Evolutionary conservation across 2,329 filamentous ascomycete species (phyloP).

Genomic region (Monascus ruber): DNA sequence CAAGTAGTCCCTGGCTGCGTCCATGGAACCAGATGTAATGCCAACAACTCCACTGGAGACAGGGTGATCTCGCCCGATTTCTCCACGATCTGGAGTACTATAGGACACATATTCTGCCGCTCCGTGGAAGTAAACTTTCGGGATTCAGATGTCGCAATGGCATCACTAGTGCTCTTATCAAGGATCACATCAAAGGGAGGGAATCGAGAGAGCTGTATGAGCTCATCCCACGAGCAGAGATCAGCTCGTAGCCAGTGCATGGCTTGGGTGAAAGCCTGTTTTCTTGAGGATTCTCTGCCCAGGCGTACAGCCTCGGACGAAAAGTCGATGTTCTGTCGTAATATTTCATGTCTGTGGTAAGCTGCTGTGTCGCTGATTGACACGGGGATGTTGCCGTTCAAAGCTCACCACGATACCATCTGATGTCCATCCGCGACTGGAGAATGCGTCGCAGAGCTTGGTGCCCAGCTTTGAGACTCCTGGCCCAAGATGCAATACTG

Average conservation of each 20-base stretch:
- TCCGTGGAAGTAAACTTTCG: slow-evolving; percentile 7
- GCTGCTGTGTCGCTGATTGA: background rate
- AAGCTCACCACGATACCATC: slow-evolving; percentile 21
- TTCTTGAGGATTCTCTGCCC: slow-evolving; percentile 14
- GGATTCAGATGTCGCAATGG: slow-evolving; percentile 19
- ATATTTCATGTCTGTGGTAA: background rate
- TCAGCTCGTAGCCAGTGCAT: slow-evolving; percentile 23
- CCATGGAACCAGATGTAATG: slow-evolving; percentile 20
- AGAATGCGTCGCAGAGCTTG: slow-evolving; percentile 18
- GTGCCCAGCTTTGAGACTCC: slow-evolving; percentile 21
- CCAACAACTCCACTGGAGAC: slow-evolving; percentile 25
- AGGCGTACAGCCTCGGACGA: slow-evolving; percentile 26
- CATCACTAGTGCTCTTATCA: slow-evolving; percentile 28
- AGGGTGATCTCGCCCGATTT: slow-evolving; percentile 6
- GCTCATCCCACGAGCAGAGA: slow-evolving; percentile 20
- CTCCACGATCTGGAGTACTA: slow-evolving; percentile 8
- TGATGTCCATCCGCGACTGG: slow-evolving; percentile 14
- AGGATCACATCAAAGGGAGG: slow-evolving; percentile 23
- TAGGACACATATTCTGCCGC: slow-evolving; percentile 9
- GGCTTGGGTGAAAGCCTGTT: slow-evolving; percentile 8
- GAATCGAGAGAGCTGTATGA: slow-evolving; percentile 12
- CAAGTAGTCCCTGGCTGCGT: slow-evolving; percentile 17
- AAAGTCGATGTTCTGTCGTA: slow-evolving; percentile 24
- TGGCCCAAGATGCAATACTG: slow-evolving; percentile 23
- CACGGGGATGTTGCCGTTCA: too few relatives aligned